A percentile compares a stretch with the other conserved stretches of the same genome.
phyloP scores from a whole-genome alignment of 345 rosid genomes.

The Leavenworthia alabamica region DNA sequence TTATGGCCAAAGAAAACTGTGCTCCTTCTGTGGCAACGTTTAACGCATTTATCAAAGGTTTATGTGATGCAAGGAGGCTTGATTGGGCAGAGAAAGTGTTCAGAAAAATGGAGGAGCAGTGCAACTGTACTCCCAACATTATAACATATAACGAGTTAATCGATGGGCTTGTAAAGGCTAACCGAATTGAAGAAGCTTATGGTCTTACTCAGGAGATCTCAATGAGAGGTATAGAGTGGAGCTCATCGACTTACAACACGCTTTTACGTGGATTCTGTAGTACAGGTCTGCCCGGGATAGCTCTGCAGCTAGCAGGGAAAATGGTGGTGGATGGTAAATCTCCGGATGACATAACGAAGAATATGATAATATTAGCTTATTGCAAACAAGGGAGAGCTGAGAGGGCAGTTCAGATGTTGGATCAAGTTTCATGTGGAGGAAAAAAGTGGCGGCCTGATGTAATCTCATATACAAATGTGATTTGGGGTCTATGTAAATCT shows the following conservation, averaged over 20 bases:
- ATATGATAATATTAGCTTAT: constrained; percentile 46
- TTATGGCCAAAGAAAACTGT: constrained; percentile 51
- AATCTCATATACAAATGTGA: constrained; percentile 53
- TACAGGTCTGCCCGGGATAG: constrained; percentile 42
- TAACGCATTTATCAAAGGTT: constrained; percentile 59
- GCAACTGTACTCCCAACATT: constrained; percentile 49
- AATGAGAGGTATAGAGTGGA: constrained; percentile 39
- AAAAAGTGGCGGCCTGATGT: constrained; percentile 58
- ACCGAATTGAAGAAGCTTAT: constrained; percentile 41
- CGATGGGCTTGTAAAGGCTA: constrained; percentile 48
- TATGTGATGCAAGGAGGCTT: constrained; percentile 54
- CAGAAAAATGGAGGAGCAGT: constrained; percentile 42
- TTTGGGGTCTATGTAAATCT: constrained; percentile 57
- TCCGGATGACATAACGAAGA: constrained; percentile 60
- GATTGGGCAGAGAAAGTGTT: constrained; percentile 55
- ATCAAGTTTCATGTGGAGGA: constrained; percentile 34
- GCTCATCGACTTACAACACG: constrained; percentile 55
- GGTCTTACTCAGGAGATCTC: constrained; percentile 46
- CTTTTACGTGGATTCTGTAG: constrained; percentile 53
- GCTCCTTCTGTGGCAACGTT: constrained; percentile 60
- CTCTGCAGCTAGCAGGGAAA: constrained; percentile 53
- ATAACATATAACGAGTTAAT: constrained; percentile 64
- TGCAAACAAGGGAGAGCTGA: constrained; percentile 49
- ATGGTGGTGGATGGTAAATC: constrained; percentile 48
- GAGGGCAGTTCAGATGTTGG: constrained; percentile 39